Percentiles rank a stretch among this genome's conserved stretches.
phyloP scores from a whole-genome alignment of 1,139 yeast genomes.

The Kodamaea sp. region DNA sequence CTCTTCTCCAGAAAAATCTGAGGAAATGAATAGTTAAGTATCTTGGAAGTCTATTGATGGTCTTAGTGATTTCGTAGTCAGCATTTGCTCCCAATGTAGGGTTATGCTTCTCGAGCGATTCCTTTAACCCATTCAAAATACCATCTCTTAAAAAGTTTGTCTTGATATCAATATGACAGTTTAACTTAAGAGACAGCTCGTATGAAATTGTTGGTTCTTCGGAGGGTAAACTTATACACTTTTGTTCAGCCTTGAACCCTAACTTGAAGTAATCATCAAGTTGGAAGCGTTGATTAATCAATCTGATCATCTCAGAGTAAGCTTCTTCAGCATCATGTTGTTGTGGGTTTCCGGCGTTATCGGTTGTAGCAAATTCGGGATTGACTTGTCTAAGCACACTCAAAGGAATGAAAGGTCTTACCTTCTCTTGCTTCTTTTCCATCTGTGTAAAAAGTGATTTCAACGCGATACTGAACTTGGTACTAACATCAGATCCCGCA shows the following conservation, averaged over 20 bases:
- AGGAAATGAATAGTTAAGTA: slow-evolving; percentile 89
- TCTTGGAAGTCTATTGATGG: slow-evolving; percentile 80
- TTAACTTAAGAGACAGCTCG: slow-evolving; percentile 67
- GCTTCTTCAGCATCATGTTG: slow-evolving; percentile 99
- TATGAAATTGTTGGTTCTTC: slow-evolving; percentile 49
- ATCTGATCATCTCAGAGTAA: slow-evolving; percentile 71
- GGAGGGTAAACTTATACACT: slow-evolving; percentile 58
- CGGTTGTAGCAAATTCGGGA: slow-evolving; percentile 88
- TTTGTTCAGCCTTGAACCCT: slow-evolving; percentile 60
- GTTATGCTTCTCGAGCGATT: slow-evolving; percentile 74
- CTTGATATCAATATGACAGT: slow-evolving; percentile 82
- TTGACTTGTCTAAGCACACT: slow-evolving; percentile 61
- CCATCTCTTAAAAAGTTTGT: slow-evolving; percentile 93
- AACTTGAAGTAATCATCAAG: slow-evolving; percentile 64
- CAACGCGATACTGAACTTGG: slow-evolving; percentile 34
- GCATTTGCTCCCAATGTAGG: slow-evolving; percentile 71
- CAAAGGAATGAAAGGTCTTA: slow-evolving; percentile 57
- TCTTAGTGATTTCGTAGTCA: slow-evolving; percentile 65
- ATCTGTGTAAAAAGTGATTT: slow-evolving; percentile 48
- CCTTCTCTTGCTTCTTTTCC: slow-evolving; percentile 47
- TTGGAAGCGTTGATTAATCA: slow-evolving; percentile 51
- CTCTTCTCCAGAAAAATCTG: slow-evolving; percentile 94
- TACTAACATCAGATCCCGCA: slow-evolving; percentile 41
- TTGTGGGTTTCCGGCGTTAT: slow-evolving; percentile 68
- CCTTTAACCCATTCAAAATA: slow-evolving; percentile 69